These are phyloP conservation scores for Odonthalia washingtoniensis DNA, from an alignment of 31 red algal genomes.

Conservation along the genomic window DNA sequence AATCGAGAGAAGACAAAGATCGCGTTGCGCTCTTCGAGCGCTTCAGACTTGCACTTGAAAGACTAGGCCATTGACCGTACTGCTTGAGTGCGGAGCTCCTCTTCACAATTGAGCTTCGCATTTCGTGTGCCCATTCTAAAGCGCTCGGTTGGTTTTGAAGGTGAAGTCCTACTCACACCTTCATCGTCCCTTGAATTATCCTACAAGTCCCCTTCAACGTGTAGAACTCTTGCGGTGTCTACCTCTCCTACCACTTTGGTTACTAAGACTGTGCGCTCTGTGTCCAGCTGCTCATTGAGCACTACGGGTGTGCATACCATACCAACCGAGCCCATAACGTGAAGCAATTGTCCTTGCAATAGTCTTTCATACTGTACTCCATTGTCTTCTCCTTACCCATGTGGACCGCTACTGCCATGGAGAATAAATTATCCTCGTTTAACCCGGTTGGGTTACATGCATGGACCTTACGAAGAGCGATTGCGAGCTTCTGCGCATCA, in stretches of 20 bases:
- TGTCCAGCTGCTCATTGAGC: neutral
- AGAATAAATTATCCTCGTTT: too few relatives aligned
- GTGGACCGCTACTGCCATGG: too few relatives aligned
- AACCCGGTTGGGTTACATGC: constrained; percentile 27
- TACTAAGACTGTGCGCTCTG: neutral
- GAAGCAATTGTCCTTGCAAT: constrained; percentile 12
- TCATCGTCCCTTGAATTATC: neutral
- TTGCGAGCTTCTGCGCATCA: constrained; percentile 27
- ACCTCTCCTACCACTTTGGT: neutral
- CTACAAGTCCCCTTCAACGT: neutral
- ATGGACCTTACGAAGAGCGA: neutral
- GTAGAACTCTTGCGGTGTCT: neutral
- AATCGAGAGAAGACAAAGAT: neutral
- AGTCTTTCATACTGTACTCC: constrained; percentile 29
- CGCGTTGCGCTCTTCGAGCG: constrained; percentile 33
- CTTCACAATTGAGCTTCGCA: neutral
- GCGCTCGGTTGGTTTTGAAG: neutral
- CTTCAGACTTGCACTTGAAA: constrained; percentile 22
- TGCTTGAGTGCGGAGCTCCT: constrained; percentile 29
- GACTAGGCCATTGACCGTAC: constrained; percentile 1
- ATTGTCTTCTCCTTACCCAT: constrained; percentile 12
- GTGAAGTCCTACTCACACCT: neutral
- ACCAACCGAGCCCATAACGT: constrained; percentile 14
- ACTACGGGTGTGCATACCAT: neutral
- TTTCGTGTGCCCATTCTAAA: constrained; percentile 8